These are phyloP conservation scores for Podospora comata DNA, from an alignment of 495 filamentous ascomycete genomes.

Conservation along the genomic window DNA sequence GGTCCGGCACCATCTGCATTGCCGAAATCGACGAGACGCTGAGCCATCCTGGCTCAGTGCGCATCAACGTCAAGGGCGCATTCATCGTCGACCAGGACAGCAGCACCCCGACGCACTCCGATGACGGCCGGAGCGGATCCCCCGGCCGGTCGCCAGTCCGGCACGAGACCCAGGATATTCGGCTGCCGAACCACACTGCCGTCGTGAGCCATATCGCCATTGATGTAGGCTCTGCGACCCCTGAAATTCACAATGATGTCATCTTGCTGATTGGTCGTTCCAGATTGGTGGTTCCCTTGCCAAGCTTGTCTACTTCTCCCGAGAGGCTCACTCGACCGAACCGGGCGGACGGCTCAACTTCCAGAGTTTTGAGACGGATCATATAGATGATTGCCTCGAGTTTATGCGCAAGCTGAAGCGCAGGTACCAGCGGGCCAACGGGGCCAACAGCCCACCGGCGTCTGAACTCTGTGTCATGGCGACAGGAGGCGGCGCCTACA, in stretches of 20 bases:
- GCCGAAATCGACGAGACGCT: constrained; percentile 70
- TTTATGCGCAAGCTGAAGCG: constrained; percentile 80
- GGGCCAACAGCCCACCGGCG: constrained; percentile 42
- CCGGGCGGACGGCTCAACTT: constrained; percentile 91
- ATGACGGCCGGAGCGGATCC: constrained; percentile 43
- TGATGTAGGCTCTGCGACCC: constrained; percentile 57
- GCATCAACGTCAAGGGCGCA: constrained; percentile 92
- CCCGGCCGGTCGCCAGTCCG: constrained; percentile 52
- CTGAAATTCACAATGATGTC: constrained; percentile 23
- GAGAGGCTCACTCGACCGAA: constrained; percentile 72
- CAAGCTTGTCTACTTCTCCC: constrained; percentile 95
- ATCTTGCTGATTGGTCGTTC: constrained; percentile 17
- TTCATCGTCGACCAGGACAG: constrained; percentile 86
- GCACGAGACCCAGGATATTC: constrained; percentile 85
- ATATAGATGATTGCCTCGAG: constrained; percentile 83
- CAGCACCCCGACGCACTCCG: constrained; percentile 52
- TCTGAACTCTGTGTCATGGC: constrained; percentile 80
- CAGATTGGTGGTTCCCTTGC: constrained; percentile 94
- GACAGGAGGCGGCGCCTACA: constrained; percentile 91
- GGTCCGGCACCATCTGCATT: constrained; percentile 39
- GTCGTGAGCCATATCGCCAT: constrained; percentile 94
- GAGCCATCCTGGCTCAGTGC: constrained; percentile 75
- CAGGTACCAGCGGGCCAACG: constrained; percentile 73
- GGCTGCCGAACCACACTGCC: constrained; percentile 89
- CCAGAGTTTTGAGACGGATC: constrained; percentile 90